A percentile compares a stretch with the other conserved stretches of the same genome.
Conservation (phyloP, 2,329 filamentous ascomycete genomes). For the Aspergillus sp. region DNA sequence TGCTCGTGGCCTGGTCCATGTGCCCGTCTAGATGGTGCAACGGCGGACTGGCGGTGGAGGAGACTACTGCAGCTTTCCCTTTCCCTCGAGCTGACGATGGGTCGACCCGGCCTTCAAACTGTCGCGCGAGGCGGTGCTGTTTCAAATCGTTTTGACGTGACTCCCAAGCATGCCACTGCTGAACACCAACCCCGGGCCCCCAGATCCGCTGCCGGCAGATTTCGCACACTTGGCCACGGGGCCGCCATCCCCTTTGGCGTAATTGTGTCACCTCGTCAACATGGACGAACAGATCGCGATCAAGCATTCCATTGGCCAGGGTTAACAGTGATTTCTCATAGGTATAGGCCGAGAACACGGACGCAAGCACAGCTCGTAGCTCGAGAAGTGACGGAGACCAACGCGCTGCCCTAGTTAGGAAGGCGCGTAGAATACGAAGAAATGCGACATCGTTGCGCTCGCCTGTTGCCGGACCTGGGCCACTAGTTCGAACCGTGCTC, state of each 20-base stretch:
- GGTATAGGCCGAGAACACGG: constrained; percentile 92
- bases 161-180: constrained; percentile 82
- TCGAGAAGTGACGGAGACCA: constrained; percentile 85
- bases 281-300: constrained; percentile 82
- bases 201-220: constrained; percentile 79
- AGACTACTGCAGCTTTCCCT: constrained; percentile 38
- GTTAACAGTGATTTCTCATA: constrained; percentile 89
- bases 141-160: constrained; percentile 46
- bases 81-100: constrained; percentile 34
- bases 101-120: constrained; percentile 29
- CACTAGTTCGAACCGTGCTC: constrained; percentile 60
- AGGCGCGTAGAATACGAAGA: constrained; percentile 82
- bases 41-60: constrained; percentile 18
- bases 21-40: constrained; percentile 16
- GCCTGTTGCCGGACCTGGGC: constrained; percentile 28
- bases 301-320: constrained; percentile 81
- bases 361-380: constrained; percentile 77
- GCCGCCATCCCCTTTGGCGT: constrained; percentile 84
- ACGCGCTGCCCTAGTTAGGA: constrained; percentile 77
- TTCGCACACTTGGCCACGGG: constrained; percentile 82
- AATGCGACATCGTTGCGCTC: constrained; percentile 68
- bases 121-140: constrained; percentile 30
- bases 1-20: constrained; percentile 15
- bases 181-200: constrained; percentile 79
- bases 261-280: constrained; percentile 73